phyloP scores from a whole-genome alignment of 768 basidiomycete species.

The Tephrocybe rancida region DNA sequence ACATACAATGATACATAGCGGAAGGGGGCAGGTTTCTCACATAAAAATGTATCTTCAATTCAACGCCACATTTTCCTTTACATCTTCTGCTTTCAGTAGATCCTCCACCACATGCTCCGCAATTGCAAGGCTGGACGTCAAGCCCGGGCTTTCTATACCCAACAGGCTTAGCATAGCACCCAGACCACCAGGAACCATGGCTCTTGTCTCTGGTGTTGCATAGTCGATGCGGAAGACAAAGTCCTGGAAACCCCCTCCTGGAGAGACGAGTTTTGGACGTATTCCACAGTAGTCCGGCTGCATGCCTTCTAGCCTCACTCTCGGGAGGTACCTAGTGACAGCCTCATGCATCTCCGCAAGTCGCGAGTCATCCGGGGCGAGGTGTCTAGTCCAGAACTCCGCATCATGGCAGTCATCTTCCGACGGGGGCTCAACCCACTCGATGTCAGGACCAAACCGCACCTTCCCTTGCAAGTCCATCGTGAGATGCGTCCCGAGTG shows the following conservation, averaged over 20 bases:
- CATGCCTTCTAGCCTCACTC: conserved; percentile 58
- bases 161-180: conserved; percentile 78
- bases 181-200: conserved; percentile 21
- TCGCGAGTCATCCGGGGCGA: conserved; percentile 64
- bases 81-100: conserved; percentile 35
- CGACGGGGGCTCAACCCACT: conserved; percentile 72
- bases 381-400: conserved; percentile 77
- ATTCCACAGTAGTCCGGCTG: conserved; percentile 85
- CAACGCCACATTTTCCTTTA: conserved; percentile 6
- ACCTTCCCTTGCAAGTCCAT: conserved; percentile 84
- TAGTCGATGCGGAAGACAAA: conserved; percentile 75
- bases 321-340: conserved; percentile 75
- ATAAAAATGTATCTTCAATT: conserved; percentile 13
- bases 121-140: conserved; percentile 86
- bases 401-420: conserved; percentile 44
- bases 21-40: not conserved
- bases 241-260: conserved; percentile 79
- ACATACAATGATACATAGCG: conserved; percentile 14
- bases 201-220: conserved; percentile 32
- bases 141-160: conserved; percentile 91
- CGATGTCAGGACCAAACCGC: conserved; percentile 91
- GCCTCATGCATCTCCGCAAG: conserved; percentile 68
- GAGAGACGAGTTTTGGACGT: conserved; percentile 84
- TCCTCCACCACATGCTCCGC: conserved; percentile 80
- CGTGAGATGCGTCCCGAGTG: conserved; percentile 91